Base-by-base conservation (phyloP, 306 rosid species). In the Cicer arietinum region DNA sequence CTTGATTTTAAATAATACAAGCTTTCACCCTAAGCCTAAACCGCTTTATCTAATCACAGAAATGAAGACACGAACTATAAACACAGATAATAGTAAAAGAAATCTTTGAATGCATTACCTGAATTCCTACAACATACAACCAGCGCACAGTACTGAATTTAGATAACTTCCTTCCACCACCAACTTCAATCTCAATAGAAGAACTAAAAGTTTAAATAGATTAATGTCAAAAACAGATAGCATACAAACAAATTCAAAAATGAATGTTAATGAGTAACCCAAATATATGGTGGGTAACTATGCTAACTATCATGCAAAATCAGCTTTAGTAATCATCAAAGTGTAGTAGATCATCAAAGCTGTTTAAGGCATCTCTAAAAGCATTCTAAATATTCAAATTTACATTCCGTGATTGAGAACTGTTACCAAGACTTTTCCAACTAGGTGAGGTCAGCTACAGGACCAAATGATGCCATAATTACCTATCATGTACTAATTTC, bases 151-250 rank as follows among this genome's bases (percentile, higher is more conserved):
- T 70, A 76, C 99, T 94, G 78, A 90, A 92, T 78, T 82, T 90
- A 22, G 99, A 94, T 85, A 94, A 13, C 77, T 88, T 92, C 87
- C 99, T 92, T 81, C 97, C 97, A 17, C 97, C 97, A 37, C 99
- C 99, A 73, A 94, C 90, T 88, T 90, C 97, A 85, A 94, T 51
- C 90, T 87, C 96, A 84, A 94, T 92, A 75, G 91, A 77, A 68
- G 93, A 82, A 87, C 98, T 94, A 84, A 77, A 80, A 77, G 77
- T 67, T 68, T 69, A 80, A 71, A 73, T 58, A 69, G 48, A 54
- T 66, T 52, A 45, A 72, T 76, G 84, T 87, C 82, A 85, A 65
- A 70, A 50, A 71, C 69, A 70, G 71, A 80, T 39, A 59, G 75
- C 81, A 69, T 11, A 42, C 10, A 48, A 62, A 71, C 18, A 65